Evolutionary conservation across 306 rosid species (phyloP).

Genomic region (Hippophae rhamnoides): DNA sequence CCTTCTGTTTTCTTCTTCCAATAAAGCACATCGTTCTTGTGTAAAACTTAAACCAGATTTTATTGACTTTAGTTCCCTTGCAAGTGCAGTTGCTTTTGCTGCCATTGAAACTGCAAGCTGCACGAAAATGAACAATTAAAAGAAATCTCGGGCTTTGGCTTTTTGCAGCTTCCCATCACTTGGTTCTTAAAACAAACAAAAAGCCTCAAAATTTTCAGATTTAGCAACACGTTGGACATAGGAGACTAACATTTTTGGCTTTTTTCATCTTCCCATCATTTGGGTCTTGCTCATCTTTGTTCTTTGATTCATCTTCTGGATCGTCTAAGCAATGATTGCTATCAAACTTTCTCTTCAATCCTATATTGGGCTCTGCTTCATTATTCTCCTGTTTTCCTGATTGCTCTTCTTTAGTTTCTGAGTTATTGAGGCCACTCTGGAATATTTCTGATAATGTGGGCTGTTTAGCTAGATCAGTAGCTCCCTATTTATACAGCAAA

Average conservation of each 20-base stretch:
- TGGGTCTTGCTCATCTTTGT: conserved; percentile 23
- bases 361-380: conserved; percentile 37
- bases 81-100: conserved; percentile 63
- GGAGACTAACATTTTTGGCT: conserved; percentile 65
- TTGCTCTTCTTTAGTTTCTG: conserved; percentile 31
- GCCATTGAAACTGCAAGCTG: conserved; percentile 94
- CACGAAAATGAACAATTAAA: not conserved
- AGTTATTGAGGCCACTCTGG: conserved; percentile 33
- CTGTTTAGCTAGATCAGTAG: conserved; percentile 64
- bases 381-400: conserved; percentile 19
- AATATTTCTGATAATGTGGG: conserved; percentile 78
- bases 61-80: conserved; percentile 67
- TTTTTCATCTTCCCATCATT: conserved; percentile 50
- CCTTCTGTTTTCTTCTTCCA: conserved; percentile 86
- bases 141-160: not conserved
- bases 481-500: conserved; percentile 40
- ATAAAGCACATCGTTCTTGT: conserved; percentile 67
- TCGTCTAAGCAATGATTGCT: conserved; percentile 41
- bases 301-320: conserved; percentile 27
- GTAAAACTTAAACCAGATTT: conserved; percentile 60
- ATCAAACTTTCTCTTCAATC: conserved; percentile 61
- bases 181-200: not conserved
- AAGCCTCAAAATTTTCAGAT: not conserved
- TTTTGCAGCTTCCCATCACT: not conserved
- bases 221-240: not conserved